phyloP scores from a whole-genome alignment of 1,284 basidiomycete genomes.

The Ganoderma meredithae region DNA sequence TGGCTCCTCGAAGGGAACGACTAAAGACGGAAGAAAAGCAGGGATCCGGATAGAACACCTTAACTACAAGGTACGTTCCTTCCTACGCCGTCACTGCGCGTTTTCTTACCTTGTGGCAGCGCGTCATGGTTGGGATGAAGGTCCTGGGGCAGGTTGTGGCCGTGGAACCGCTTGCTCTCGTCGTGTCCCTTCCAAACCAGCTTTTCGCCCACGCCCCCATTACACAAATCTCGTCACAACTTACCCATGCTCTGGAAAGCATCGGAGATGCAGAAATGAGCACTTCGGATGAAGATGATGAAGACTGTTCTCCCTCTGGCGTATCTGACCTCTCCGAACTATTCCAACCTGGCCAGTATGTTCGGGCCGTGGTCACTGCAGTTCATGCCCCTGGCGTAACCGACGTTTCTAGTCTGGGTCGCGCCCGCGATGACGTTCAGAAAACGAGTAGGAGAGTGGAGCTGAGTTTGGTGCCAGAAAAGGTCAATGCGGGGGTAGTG shows the following conservation, averaged over 20 bases:
- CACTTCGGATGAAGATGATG: constrained; percentile 51
- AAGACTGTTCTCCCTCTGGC: constrained; percentile 41
- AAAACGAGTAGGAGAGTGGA: constrained; percentile 85
- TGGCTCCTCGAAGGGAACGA: constrained; percentile 42
- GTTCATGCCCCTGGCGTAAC: constrained; percentile 70
- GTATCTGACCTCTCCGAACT: constrained; percentile 79
- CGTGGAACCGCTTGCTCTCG: constrained; percentile 89
- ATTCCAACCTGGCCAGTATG: constrained; percentile 88
- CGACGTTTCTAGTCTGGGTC: constrained; percentile 61
- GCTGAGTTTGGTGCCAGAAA: constrained; percentile 84
- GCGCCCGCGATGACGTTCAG: constrained; percentile 69
- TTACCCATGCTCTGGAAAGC: constrained; percentile 77
- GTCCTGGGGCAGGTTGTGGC: constrained; percentile 88
- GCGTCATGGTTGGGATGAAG: constrained; percentile 85
- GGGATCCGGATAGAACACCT: constrained; percentile 85
- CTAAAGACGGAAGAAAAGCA: constrained; percentile 51
- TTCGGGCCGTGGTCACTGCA: constrained; percentile 80
- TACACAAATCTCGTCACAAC: constrained; percentile 89
- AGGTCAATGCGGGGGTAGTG: constrained; percentile 85
- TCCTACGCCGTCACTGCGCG: background rate
- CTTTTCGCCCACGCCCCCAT: constrained; percentile 95
- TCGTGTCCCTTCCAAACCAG: constrained; percentile 95
- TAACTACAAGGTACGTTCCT: constrained; percentile 83
- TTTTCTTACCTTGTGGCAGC: constrained; percentile 50
- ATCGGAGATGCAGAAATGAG: constrained; percentile 62